Base-by-base conservation (phyloP, 2,329 filamentous ascomycete species). In the Zasmidium angulare region DNA sequence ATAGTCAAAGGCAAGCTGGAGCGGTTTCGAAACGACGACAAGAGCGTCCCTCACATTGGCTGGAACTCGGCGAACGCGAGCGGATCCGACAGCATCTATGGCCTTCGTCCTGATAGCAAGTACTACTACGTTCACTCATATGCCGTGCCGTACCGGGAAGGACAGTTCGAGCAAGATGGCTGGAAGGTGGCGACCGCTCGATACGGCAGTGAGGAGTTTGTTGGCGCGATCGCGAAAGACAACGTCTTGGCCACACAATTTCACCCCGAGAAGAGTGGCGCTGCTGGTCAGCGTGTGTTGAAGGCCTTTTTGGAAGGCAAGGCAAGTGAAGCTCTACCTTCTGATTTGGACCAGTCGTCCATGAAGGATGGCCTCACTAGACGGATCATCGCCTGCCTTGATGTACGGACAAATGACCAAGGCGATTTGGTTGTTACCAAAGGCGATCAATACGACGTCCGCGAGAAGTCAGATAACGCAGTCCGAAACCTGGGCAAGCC, bases 41-140 rank as follows among this genome's bases (percentile, higher is more conserved):
- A 98, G 78, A 88, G 92, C 40, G 96, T 99, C n/a, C 95, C 95
- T 43, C 96, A 99, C 78, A 99, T 99, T 75, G 95, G 95, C 56
- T 99, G 95, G 95, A 99, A 99, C 77, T 92, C 88, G 67, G 95
- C 96, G 48, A 88, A 87, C 68, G 86, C 88, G 1, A 73, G 76
- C 63, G 68, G 76, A 61, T 66, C 78, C 69, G 61, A 84, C 63
- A 84, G 81, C 66, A 84, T 98, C 59, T 97, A 93, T 75, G 92
- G 89, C 58, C 78, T 99, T 55, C 81, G 84, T 24, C 87, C 90
- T 0, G 82, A 83, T 55, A 96, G 90, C 72, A 99, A 98, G 76
- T 99, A 99, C 81, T 99, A 99, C 79, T 99, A 99, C 73, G 93
- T 99, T 58, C 95, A 99, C 81, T 93, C 91, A 1, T 99, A 95